phyloP scores from a whole-genome alignment of 2,329 filamentous ascomycete genomes.

The Tolypocladium paradoxum region DNA sequence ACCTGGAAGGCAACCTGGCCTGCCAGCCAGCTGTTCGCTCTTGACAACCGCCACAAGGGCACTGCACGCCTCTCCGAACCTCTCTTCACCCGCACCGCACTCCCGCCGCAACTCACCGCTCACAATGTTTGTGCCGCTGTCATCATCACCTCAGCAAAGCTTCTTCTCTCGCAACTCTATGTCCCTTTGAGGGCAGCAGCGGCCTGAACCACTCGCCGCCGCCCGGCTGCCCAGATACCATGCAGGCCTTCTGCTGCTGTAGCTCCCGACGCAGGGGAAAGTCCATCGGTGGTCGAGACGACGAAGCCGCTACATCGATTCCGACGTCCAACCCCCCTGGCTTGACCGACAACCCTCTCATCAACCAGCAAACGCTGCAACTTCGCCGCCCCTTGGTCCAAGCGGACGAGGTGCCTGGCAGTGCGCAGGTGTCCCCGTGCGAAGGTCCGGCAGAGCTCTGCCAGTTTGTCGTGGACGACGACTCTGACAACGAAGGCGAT shows the following conservation, averaged over 20 bases:
- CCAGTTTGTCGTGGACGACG: conserved; percentile 23
- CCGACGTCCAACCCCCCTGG: background rate
- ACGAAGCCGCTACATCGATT: background rate
- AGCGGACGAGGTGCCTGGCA: background rate
- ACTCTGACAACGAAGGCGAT: conserved; percentile 30
- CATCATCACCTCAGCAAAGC: background rate
- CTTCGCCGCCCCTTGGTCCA: background rate
- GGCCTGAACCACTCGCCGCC: background rate
- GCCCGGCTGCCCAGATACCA: background rate
- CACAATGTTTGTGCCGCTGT: background rate
- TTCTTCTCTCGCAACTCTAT: background rate
- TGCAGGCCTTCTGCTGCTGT: conserved; percentile 15
- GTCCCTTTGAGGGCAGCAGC: background rate
- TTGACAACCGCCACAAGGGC: background rate
- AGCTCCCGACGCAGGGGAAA: conserved; percentile 4
- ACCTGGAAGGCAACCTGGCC: background rate
- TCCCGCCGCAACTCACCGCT: background rate
- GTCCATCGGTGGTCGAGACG: background rate
- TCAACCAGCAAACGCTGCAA: background rate
- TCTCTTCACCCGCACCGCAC: background rate
- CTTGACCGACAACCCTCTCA: background rate
- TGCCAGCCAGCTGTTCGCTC: background rate
- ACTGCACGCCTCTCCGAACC: background rate
- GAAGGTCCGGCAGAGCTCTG: conserved; percentile 16
- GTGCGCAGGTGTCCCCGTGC: conserved; percentile 5